phyloP scores from a whole-genome alignment of 2,329 filamentous ascomycete genomes.

The Phialocephala subalpina region DNA sequence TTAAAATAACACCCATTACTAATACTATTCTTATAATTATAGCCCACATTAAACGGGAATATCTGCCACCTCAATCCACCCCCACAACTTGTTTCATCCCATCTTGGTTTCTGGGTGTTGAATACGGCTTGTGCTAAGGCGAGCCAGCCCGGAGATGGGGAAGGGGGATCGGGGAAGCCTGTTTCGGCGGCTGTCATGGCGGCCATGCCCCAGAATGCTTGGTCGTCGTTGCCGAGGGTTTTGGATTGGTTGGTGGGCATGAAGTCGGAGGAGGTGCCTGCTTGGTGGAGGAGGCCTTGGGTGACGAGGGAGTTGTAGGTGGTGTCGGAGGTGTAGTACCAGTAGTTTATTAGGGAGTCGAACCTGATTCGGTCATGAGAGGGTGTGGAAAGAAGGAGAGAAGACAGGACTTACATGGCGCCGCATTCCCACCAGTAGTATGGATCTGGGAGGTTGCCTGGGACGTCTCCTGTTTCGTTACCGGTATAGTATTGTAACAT shows the following conservation, averaged over 20 bases:
- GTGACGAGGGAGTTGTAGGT: constrained; percentile 69
- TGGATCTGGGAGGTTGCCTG: too few species aligned
- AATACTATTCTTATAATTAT: constrained; percentile 76
- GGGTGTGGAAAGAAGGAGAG: too few species aligned
- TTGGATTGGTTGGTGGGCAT: constrained; percentile 78
- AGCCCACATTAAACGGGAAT: constrained; percentile 81
- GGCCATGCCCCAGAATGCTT: constrained; percentile 76
- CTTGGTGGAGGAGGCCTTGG: constrained; percentile 76
- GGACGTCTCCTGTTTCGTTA: too few species aligned
- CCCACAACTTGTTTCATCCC: too few species aligned
- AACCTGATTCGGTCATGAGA: too few species aligned
- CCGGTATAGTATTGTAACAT: too few species aligned
- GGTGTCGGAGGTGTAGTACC: constrained; percentile 79
- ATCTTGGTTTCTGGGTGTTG: too few species aligned
- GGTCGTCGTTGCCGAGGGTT: constrained; percentile 71
- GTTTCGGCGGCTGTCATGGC: constrained; percentile 75
- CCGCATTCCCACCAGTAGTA: too few species aligned
- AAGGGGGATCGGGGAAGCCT: constrained; percentile 57
- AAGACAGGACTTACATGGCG: too few species aligned
- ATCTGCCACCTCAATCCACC: constrained; percentile 74
- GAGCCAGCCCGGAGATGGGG: too few species aligned
- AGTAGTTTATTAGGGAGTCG: constrained; percentile 79
- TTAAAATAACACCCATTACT: constrained; percentile 69
- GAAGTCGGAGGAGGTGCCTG: constrained; percentile 74
- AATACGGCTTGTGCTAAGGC: too few species aligned